Conservation (phyloP, 345 rosid species). For the Camelina neglecta region DNA sequence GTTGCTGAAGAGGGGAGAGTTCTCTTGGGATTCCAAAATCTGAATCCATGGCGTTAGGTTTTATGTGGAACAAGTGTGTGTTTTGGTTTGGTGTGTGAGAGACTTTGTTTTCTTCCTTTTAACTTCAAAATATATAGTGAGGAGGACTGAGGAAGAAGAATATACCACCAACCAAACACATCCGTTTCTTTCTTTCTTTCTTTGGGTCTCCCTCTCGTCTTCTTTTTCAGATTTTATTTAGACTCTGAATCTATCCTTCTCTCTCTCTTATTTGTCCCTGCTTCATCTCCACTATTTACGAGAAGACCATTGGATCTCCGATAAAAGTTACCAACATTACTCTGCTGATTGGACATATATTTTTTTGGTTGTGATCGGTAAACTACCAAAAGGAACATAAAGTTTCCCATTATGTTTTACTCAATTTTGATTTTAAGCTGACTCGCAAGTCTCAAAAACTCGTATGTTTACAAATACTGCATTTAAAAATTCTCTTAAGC, state of each 20-base stretch:
- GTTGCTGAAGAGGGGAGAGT: constrained; percentile 87
- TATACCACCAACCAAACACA: constrained; percentile 37
- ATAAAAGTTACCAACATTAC: neutral
- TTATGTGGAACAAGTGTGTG: constrained; percentile 16
- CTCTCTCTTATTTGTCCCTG: neutral
- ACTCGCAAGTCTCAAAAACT: neutral
- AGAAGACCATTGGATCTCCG: constrained; percentile 18
- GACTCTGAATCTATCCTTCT: neutral
- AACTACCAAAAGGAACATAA: too few species aligned
- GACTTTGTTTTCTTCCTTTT: neutral
- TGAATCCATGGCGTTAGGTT: constrained; percentile 68
- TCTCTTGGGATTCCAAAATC: constrained; percentile 94
- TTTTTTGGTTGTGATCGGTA: too few species aligned
- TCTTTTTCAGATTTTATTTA: constrained; percentile 2
- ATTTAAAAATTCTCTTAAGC: neutral
- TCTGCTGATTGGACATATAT: too few species aligned
- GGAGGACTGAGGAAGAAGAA: constrained; percentile 20
- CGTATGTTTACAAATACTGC: neutral
- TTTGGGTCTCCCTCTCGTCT: constrained; percentile 5
- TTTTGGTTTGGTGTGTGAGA: constrained; percentile 13
- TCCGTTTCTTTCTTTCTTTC: neutral
- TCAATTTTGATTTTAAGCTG: too few species aligned
- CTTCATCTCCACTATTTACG: neutral
- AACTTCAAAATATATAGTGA: constrained; percentile 24
- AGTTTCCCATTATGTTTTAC: too few species aligned